phyloP scores from a whole-genome alignment of 2,329 filamentous ascomycete genomes.

The Bipolaris cookei region DNA sequence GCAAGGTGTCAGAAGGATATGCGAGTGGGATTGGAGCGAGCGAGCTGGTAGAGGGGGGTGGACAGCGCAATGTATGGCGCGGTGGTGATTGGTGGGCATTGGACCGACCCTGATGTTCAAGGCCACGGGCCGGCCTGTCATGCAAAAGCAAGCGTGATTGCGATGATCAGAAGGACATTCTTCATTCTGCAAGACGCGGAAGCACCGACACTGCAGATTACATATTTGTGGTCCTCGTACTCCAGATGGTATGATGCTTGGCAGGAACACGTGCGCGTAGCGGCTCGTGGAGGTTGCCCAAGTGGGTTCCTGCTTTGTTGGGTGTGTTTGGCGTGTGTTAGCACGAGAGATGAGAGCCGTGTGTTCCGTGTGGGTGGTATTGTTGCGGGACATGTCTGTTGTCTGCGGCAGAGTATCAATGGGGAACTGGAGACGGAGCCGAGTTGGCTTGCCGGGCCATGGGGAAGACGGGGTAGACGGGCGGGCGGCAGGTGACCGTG shows the following conservation, averaged over 20 bases:
- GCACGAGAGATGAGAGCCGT: slow-evolving; percentile 6
- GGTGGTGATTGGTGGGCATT: slow-evolving; percentile 8
- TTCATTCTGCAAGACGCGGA: slow-evolving; percentile 7
- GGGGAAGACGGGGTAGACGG: slow-evolving; percentile 1
- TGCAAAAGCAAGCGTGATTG: slow-evolving; percentile 9
- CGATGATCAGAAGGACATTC: slow-evolving; percentile 12
- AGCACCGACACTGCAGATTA: slow-evolving; percentile 4
- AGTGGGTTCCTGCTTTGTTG: slow-evolving; percentile 1
- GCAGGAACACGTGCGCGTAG: slow-evolving; percentile 6
- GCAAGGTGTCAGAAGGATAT: slow-evolving; percentile 1
- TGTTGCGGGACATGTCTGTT: not conserved
- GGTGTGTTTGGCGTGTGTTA: slow-evolving; percentile 8
- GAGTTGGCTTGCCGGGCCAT: slow-evolving; percentile 2
- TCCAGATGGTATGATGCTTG: slow-evolving; percentile 5
- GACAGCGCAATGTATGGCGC: not conserved
- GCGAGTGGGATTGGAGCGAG: slow-evolving; percentile 12
- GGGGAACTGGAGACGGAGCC: slow-evolving; percentile 11
- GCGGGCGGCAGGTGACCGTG: not conserved
- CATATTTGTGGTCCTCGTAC: too few relatives aligned
- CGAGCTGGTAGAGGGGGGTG: slow-evolving; percentile 5
- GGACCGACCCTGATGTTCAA: slow-evolving; percentile 5
- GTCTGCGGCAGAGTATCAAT: not conserved
- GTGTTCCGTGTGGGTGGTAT: slow-evolving; percentile 10
- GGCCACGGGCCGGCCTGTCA: not conserved
- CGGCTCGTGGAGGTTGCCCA: not conserved